Conservation (phyloP, 2,329 filamentous ascomycete species). For the Claviceps sp. region DNA sequence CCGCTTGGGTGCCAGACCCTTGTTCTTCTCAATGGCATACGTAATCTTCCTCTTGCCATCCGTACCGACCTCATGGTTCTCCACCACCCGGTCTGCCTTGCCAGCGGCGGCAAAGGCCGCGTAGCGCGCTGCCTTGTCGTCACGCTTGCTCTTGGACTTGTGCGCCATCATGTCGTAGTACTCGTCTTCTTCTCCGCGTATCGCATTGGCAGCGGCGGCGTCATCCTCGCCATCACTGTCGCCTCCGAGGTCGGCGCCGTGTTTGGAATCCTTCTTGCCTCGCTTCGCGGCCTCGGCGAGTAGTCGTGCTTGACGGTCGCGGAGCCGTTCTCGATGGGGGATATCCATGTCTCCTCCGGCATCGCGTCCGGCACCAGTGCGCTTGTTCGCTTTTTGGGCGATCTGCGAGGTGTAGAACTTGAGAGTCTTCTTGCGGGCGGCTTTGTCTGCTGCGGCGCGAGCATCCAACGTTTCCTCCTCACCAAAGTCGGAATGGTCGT, state of each 20-base stretch:
- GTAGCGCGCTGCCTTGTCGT: slow-evolving; percentile 50
- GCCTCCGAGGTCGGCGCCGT: slow-evolving; percentile 54
- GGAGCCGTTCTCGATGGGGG: slow-evolving; percentile 77
- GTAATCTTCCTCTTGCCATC: slow-evolving; percentile 88
- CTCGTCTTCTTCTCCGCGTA: slow-evolving; percentile 50
- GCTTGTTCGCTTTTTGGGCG: slow-evolving; percentile 83
- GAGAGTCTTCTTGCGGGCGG: slow-evolving; percentile 75
- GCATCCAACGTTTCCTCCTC: slow-evolving; percentile 73
- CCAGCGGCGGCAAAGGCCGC: slow-evolving; percentile 46
- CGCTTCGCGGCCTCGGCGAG: slow-evolving; percentile 80
- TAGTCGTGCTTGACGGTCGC: slow-evolving; percentile 73
- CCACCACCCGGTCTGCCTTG: slow-evolving; percentile 49
- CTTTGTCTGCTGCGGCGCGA: slow-evolving; percentile 73
- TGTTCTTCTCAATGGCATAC: slow-evolving; percentile 95
- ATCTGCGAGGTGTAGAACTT: slow-evolving; percentile 98
- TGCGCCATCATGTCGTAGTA: slow-evolving; percentile 86
- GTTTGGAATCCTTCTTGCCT: slow-evolving; percentile 50
- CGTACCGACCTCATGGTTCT: slow-evolving; percentile 55
- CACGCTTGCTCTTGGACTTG: slow-evolving; percentile 54
- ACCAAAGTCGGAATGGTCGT: slow-evolving; percentile 78
- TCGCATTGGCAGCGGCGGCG: slow-evolving; percentile 31
- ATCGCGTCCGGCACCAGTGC: slow-evolving; percentile 56
- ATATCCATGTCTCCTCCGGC: slow-evolving; percentile 71
- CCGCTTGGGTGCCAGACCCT: slow-evolving; percentile 75
- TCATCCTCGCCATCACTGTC: slow-evolving; percentile 57